Conservation (phyloP, 257 asterid species). For the Przewalskia tangutica region DNA sequence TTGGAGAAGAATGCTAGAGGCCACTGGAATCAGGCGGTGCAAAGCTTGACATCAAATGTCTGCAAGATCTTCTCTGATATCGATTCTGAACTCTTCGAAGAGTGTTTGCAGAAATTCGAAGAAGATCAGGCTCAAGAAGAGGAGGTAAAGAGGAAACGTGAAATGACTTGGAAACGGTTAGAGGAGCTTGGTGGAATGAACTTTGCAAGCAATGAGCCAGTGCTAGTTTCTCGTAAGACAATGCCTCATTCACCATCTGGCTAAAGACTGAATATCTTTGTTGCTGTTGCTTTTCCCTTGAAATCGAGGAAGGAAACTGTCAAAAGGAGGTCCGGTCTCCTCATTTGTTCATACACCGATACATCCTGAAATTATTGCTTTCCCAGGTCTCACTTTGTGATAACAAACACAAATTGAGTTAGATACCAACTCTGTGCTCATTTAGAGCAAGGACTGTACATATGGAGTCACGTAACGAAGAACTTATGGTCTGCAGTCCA, state of each 20-base stretch:
- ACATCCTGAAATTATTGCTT: conserved; percentile 18
- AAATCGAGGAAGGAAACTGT: conserved; percentile 16
- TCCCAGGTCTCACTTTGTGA: conserved; percentile 22
- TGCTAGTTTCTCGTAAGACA: conserved; percentile 23
- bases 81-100: conserved; percentile 61
- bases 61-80: conserved; percentile 54
- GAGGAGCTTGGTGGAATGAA: conserved; percentile 56
- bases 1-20: conserved; percentile 54
- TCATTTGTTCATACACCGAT: conserved; percentile 17
- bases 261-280: conserved; percentile 17
- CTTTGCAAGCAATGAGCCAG: conserved; percentile 33
- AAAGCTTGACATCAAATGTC: conserved; percentile 54
- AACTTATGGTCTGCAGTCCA: conserved; percentile 19
- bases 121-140: conserved; percentile 43
- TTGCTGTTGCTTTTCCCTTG: conserved; percentile 10
- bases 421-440: conserved; percentile 18
- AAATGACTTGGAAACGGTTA: conserved; percentile 53
- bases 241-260: conserved; percentile 29
- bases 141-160: conserved; percentile 43
- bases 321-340: conserved; percentile 21
- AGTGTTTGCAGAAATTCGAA: conserved; percentile 45
- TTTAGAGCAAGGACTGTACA: conserved; percentile 34
- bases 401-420: conserved; percentile 12
- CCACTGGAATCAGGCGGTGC: conserved; percentile 80
- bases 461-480: conserved; percentile 32